Percentiles rank a stretch among this genome's conserved stretches.
These are phyloP conservation scores for Chaetomium globosum DNA, from an alignment of 2,329 filamentous ascomycete genomes.

Conservation along the genomic window DNA sequence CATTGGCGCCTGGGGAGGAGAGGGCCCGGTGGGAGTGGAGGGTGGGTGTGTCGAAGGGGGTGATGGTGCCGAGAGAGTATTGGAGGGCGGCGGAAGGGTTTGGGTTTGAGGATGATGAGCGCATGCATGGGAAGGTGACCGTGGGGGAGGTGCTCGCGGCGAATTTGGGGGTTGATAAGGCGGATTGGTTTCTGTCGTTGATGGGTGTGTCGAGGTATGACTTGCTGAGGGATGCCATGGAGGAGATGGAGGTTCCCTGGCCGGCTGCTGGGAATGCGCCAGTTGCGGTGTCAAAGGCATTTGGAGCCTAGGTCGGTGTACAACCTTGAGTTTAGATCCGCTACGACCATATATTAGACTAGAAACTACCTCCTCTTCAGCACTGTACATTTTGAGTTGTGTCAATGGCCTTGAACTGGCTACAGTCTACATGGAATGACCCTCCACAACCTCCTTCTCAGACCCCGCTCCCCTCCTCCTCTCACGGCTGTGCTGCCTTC, in stretches of 20 bases:
- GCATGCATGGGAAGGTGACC: slow-evolving; percentile 25
- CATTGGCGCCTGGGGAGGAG: slow-evolving; percentile 3
- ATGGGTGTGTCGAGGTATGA: slow-evolving; percentile 28
- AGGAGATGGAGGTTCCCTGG: slow-evolving; percentile 27
- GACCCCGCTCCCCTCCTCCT: no score
- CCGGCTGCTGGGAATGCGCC: neutral
- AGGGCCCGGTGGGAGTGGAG: slow-evolving; percentile 11
- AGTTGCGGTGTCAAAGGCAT: neutral
- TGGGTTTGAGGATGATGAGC: slow-evolving; percentile 26
- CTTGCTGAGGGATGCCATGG: slow-evolving; percentile 25
- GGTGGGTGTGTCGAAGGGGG: slow-evolving; percentile 21
- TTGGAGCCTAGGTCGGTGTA: neutral
- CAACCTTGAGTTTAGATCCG: neutral
- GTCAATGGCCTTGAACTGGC: no score
- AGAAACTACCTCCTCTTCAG: neutral
- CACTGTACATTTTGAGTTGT: neutral
- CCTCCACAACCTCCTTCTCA: no score
- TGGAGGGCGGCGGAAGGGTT: slow-evolving; percentile 15
- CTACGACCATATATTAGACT: neutral
- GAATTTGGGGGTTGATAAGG: slow-evolving; percentile 25
- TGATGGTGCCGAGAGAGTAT: slow-evolving; percentile 24
- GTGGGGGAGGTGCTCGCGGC: slow-evolving; percentile 25
- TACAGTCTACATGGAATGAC: no score
- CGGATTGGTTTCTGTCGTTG: slow-evolving; percentile 27
- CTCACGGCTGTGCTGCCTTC: neutral